Base-by-base conservation (phyloP, 805 yeast species). In the Cyberlindnera subsufficiens region DNA sequence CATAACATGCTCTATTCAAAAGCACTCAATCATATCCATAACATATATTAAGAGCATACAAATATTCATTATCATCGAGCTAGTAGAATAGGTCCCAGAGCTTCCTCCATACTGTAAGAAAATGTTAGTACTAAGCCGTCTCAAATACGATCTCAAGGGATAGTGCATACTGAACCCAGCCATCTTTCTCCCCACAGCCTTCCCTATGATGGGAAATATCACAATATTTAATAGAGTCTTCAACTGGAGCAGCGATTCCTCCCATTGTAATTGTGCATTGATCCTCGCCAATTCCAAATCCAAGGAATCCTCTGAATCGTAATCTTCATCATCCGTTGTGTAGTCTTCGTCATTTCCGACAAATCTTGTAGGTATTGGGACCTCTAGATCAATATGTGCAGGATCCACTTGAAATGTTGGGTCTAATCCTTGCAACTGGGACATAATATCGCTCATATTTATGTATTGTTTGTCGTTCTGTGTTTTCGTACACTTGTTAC, bases 261-360 rank as follows among this genome's bases (percentile, higher is more conserved):
- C 85, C 89, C 89, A 83, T 53, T 83, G 87, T 50, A 77, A 71
- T 52, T 81, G 85, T 1, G 86, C 82, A 30, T 76, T 63, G 16
- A 59, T 47, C 37, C 65, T 42, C 8, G 58, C 60, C 11, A 55
- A 46, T 29, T 61, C 63, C 1, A 42, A 42, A 19, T 55, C 58
- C 3, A 51, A 31, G 4, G 45, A 40, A 11, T 51, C 54, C 11
- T 47, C 54, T 10, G 47, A 46, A 5, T 52, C 56, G 6, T 47
- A 44, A 17, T 44, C 40, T 3, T 36, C 30, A 20, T 36, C 27
- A 19, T 41, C 40, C 14, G 29, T 27, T 19, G 34, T 17, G 40
- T 30, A 17, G 19, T 30, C 17, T 11, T 30, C 20, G 4, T 20
- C 35, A 18, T 38, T 17, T 11, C 14, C 10, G n/a, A 33, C 35